Evolutionary conservation across 2,329 filamentous ascomycete genomes (phyloP), one percentile per base, ranked within the genome.

Genomic region (Amesomyces nigricolor): DNA sequence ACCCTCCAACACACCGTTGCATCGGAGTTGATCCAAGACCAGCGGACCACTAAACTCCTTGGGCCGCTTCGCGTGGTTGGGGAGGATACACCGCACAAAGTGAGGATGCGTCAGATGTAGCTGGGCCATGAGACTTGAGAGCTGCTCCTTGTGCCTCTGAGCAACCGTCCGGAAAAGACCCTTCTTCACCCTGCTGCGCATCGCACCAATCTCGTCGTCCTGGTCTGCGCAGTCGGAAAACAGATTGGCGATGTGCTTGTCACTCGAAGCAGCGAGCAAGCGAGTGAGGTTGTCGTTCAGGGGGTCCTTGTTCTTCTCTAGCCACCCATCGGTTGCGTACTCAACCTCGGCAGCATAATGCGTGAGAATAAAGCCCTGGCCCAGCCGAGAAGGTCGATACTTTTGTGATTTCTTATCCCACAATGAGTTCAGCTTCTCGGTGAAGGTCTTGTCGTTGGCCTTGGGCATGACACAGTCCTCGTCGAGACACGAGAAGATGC

Each of bases 401-500:
- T 99, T 99, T 46, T 83, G 81, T 35, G 91, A 94, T 70, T 96
- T 97, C 67, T 91, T 90, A 68, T 97, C 91, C 94, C 95, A 99
- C 1, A 99, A 74, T 0, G 87, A 87, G 72, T 99, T 89, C n/a
- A 99, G 78, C 71, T 99, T 99, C 65, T 99, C 95, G 0, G 92
- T 97, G 66, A 99, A 99, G 7, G 88, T 90, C 71, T 89, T 92
- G 71, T 99, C 95, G 1, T 92, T 96, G 3, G 94, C 94, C 72
- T 97, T 99, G 32, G 94, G 94, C 94, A 99, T 99, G 32, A 99
- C 95, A 47, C 87, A 94, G 72, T 99, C 94, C 72, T 99, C 94
- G 63, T 99, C 94, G 14, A 99, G 78, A 67, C 95, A 99, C 0
- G 94, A 97, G 71, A 99, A 99, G 65, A 99, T 95, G 75, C 94